Base-by-base conservation (phyloP, 2,329 filamentous ascomycete species). In the Verticillium dahliae region DNA sequence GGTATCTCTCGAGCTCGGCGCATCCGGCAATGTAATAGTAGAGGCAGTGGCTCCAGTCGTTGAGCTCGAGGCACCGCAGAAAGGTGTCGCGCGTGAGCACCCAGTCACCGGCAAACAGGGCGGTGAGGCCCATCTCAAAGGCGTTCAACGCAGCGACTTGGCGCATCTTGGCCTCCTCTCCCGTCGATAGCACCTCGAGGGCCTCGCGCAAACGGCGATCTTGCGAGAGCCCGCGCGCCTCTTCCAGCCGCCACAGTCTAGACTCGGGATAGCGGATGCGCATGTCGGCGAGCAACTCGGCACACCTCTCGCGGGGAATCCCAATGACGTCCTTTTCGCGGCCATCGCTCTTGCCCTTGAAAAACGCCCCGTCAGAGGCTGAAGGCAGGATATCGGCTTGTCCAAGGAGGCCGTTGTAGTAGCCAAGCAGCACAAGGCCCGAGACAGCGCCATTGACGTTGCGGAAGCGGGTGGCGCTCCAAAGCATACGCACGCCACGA, bases 381-480 rank as follows among this genome's bases (percentile, higher is more conserved):
- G 78, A 82, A 0, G 91, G 89, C 15, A 96, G 80, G 61, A 99
- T 97, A 71, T 99, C 95, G 64, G 92, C 91, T 67, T 92, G 89
- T 1, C 90, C 91, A 15, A 96, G 82, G 37, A 97, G 84, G 6
- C 89, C 90, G 71, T 97, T 96, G 76, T 97, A 96, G 74, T 92
- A 98, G 0, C 86, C 88, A 15, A 98, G 81, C 0, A 97, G 79
- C 33, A 91, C 84, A 50, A 98, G 81, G 0, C 89, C 91, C 0
- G 93, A 88, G 71, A 98, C 89, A 6, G 91, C 94, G n/a, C 93
- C 94, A 70, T 97, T 96, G 69, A 98, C 85, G 72, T 97, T 97
- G 64, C 88, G 78, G 72, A 93, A 95, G 58, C 88, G 87, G 27
- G 91, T 92, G 13, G 92, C 91, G 71, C 91, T 88, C 95, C 95